Percentiles rank a stretch among this genome's conserved stretches.
phyloP scores from a whole-genome alignment of 306 rosid genomes.

The Betula pendula region DNA sequence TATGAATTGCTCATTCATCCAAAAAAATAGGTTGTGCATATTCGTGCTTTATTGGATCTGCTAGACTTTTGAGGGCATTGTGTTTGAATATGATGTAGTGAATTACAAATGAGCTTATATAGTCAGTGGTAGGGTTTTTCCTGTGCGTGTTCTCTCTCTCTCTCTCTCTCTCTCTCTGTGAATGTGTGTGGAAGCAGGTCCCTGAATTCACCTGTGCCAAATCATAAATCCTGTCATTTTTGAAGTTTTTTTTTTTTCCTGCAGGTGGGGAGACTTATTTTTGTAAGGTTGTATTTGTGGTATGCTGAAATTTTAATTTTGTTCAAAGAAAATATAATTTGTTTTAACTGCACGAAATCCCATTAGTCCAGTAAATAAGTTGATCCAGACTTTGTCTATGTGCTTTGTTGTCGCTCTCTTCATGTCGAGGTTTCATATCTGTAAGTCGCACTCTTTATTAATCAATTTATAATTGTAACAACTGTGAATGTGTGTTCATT shows the following conservation, averaged over 20 bases:
- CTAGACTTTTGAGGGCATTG: background rate
- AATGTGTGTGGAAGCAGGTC: constrained; percentile 13
- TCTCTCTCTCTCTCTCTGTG: background rate
- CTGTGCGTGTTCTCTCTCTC: background rate
- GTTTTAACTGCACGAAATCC: background rate
- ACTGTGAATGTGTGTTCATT: constrained; percentile 4
- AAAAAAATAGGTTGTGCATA: background rate
- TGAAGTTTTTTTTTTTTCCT: background rate
- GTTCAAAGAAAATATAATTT: no score
- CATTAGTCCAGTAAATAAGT: background rate
- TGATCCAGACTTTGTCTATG: background rate
- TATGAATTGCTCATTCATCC: no score
- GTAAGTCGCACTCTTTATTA: background rate
- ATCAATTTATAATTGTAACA: background rate
- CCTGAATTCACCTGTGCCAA: constrained; percentile 1
- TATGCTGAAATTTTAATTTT: no score
- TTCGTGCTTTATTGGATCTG: background rate
- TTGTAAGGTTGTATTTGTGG: constrained; percentile 11
- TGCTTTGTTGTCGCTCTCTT: background rate
- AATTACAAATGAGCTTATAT: background rate
- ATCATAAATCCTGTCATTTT: background rate
- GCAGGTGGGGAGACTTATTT: constrained; percentile 10
- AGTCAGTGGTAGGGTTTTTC: background rate
- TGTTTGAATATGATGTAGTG: background rate
- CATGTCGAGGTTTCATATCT: background rate